Evolutionary conservation across 139 green algal species (phyloP), one percentile per base, ranked within the genome.

Genomic region (Coccomyxa sp.): DNA sequence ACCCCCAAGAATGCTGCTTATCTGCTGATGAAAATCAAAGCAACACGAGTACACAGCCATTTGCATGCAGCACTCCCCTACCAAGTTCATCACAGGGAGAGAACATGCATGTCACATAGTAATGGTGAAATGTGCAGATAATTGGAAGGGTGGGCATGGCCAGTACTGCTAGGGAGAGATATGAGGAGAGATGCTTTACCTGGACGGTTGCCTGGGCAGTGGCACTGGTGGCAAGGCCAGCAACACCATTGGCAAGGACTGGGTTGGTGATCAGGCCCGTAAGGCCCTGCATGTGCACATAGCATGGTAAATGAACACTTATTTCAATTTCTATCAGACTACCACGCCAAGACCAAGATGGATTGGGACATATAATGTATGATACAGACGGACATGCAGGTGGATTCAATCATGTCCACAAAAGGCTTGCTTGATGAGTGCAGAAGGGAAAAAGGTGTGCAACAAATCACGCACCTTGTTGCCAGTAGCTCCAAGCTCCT

Each of bases 401-500:
- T 14, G 63, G 9, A 21, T 1, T 1, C 63, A 71, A 11, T 7
- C 38, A 11, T 51, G 38, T 51, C 38, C 38, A 9, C 63, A 21
- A 28, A 71, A 9, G 63, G 63, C n/a, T n/a, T n/a, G 60, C 16
- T 16, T 25, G 16, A 25, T 16, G 16, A 25, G 60, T 68, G 60
- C 60, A 68, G n/a, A n/a, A n/a, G n/a, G n/a, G n/a, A 25, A 16
- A 9, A 21, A 11, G 63, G 63, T 28, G 63, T 25, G 18, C 21
- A 9, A 3, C 4, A 9, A 3, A 28, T 28, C 21, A 25, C 71
- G 9, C 71, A 77, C 71, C 71, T 77, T 77, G 71, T 84, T 82
- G 38, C 84, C 84, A 28, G 84, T 87, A n/a, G 84, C 84, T 63
- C 84, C 84, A 16, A 87, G 67, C 77, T 87, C 84, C 81, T 87